Percentiles rank a stretch among this genome's conserved stretches.
phyloP scores from a whole-genome alignment of 2,329 filamentous ascomycete species.

The Scedosporium aurantiacum region DNA sequence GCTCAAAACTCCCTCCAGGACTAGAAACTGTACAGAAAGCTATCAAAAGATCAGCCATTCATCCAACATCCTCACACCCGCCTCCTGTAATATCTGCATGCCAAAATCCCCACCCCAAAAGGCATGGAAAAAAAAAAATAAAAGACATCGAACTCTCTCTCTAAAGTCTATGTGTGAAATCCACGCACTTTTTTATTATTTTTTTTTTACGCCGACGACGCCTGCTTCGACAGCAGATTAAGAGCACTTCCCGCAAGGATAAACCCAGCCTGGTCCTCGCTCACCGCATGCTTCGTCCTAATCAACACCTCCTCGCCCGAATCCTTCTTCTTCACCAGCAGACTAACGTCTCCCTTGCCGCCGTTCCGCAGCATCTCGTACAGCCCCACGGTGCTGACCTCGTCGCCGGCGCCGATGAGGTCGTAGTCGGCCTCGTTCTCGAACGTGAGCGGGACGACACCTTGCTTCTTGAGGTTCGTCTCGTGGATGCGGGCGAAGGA shows the following conservation, averaged over 20 bases:
- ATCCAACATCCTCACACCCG: too few relatives aligned
- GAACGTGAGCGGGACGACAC: conserved; percentile 88
- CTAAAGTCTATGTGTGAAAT: not conserved
- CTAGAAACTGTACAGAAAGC: too few relatives aligned
- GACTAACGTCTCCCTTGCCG: conserved; percentile 64
- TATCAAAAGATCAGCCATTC: too few relatives aligned
- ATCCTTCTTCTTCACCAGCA: conserved; percentile 49
- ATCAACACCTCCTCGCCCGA: conserved; percentile 57
- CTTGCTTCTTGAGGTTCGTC: conserved; percentile 95
- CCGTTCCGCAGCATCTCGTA: conserved; percentile 68
- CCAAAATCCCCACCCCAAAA: too few relatives aligned
- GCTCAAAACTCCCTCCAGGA: too few relatives aligned
- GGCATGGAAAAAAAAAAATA: too few relatives aligned
- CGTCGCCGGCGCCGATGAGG: conserved; percentile 68
- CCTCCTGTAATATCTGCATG: too few relatives aligned
- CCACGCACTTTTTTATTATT: too few relatives aligned
- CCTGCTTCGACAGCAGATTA: conserved; percentile 67
- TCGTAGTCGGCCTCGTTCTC: conserved; percentile 83
- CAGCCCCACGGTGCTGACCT: conserved; percentile 71
- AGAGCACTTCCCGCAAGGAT: conserved; percentile 88
- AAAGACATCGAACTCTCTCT: not conserved
- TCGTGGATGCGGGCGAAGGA: conserved; percentile 88
- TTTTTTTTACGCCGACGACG: not conserved
- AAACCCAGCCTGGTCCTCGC: conserved; percentile 81
- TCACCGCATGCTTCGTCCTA: conserved; percentile 77